Percentiles rank a stretch among this genome's conserved stretches.
phyloP scores from a whole-genome alignment of 345 rosid species.

The Conringia planisiliqua region DNA sequence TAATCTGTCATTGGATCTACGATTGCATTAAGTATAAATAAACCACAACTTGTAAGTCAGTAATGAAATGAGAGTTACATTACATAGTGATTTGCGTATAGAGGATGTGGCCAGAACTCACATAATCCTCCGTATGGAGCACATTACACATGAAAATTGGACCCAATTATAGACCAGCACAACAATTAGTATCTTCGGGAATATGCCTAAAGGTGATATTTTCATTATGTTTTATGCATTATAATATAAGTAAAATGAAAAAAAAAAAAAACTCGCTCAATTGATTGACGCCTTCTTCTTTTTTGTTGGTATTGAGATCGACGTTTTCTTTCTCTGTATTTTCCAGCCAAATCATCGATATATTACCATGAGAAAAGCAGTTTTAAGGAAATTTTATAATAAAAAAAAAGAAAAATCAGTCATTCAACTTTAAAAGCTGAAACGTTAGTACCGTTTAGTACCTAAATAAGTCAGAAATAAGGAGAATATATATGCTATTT shows the following conservation, averaged over 20 bases:
- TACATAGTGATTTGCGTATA: not conserved
- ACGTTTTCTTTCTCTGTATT: conserved; percentile 12
- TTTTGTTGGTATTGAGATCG: not conserved
- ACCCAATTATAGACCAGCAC: not conserved
- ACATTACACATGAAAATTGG: not conserved
- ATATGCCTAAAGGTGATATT: not conserved
- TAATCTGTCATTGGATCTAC: conserved; percentile 2
- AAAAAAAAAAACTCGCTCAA: not conserved
- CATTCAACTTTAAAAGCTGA: conserved; percentile 16
- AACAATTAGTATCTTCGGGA: not conserved
- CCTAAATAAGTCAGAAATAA: conserved; percentile 12
- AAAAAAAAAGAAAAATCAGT: not conserved
- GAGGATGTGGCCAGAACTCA: not conserved
- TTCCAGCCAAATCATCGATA: not conserved
- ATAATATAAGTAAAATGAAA: not conserved
- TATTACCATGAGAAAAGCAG: not conserved
- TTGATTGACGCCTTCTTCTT: conserved; percentile 3
- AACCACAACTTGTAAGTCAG: not conserved
- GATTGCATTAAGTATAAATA: not conserved
- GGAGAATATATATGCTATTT: not conserved
- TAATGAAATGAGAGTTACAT: not conserved
- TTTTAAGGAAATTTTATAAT: not conserved
- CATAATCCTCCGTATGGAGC: not conserved
- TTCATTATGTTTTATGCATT: conserved; percentile 7
- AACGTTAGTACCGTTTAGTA: conserved; percentile 24